A percentile compares a stretch with the other conserved stretches of the same genome.
Evolutionary conservation across 2,329 filamentous ascomycete genomes (phyloP).

Genomic region (Huntiella decipiens): DNA sequence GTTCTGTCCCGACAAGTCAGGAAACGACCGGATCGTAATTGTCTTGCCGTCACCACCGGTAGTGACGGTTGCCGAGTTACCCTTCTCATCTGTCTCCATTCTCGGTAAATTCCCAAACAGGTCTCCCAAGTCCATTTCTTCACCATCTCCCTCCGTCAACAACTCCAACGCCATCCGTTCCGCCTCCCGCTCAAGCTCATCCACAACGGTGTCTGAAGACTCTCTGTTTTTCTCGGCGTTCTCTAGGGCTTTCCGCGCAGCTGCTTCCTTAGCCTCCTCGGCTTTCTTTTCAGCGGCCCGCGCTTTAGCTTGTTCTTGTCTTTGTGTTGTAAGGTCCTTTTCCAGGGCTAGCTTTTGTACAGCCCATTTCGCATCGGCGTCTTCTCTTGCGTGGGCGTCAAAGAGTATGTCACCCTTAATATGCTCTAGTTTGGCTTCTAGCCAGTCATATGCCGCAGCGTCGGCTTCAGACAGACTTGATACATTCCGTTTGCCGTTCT

Average conservation of each 20-base stretch:
- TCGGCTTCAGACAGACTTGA: conserved; percentile 16
- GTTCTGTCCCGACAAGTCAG: conserved; percentile 57
- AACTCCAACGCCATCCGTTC: conserved; percentile 39
- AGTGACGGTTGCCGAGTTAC: conserved; percentile 37
- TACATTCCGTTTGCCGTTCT: conserved; percentile 16
- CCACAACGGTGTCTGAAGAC: conserved; percentile 18
- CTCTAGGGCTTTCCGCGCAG: not conserved
- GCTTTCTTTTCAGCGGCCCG: conserved; percentile 11
- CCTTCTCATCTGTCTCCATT: conserved; percentile 38
- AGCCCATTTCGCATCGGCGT: conserved; percentile 49
- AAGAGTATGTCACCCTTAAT: conserved; percentile 67
- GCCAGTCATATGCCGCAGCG: conserved; percentile 36
- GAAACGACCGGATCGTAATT: conserved; percentile 53
- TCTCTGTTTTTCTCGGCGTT: not conserved
- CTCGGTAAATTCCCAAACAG: conserved; percentile 43
- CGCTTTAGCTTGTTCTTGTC: conserved; percentile 20
- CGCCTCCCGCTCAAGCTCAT: conserved; percentile 36
- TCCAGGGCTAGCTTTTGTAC: conserved; percentile 38
- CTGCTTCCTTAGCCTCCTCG: conserved; percentile 11
- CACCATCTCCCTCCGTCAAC: conserved; percentile 34
- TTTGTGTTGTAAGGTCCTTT: conserved; percentile 36
- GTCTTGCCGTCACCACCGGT: conserved; percentile 27
- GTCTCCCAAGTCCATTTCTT: conserved; percentile 25
- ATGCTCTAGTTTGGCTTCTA: conserved; percentile 54
- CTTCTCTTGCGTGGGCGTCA: conserved; percentile 31